Evolutionary conservation across 23 red algal genomes (phyloP).

Genomic region (Cyanidium caldarium): DNA sequence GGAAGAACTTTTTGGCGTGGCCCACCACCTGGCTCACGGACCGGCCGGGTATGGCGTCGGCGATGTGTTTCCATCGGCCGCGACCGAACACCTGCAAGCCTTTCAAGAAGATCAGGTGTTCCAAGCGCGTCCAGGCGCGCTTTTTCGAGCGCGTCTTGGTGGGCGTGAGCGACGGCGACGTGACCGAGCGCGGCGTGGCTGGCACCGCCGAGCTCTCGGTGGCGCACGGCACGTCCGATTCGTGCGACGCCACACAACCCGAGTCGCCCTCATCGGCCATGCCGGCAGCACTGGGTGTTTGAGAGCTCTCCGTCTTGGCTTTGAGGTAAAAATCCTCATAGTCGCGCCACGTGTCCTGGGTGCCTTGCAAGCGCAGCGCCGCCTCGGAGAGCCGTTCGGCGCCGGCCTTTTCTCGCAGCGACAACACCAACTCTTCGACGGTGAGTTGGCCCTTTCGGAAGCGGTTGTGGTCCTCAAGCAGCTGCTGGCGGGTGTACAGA

Average conservation of each 20-base stretch:
- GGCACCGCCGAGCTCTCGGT: not conserved
- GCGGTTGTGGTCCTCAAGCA: not conserved
- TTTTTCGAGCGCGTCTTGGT: conserved; percentile 1
- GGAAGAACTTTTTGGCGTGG: conserved; percentile 17
- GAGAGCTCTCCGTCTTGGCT: not conserved
- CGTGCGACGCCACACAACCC: not conserved
- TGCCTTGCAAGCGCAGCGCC: not conserved
- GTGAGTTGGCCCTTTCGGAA: not conserved
- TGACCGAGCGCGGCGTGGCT: not conserved
- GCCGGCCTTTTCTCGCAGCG: not conserved
- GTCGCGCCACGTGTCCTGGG: not conserved
- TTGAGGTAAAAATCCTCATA: not conserved
- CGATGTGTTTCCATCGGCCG: conserved; percentile 14
- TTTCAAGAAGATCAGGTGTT: conserved; percentile 21
- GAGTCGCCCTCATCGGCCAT: too few species aligned
- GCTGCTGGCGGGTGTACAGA: not conserved
- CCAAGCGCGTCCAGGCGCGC: conserved; percentile 15
- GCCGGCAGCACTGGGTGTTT: too few species aligned
- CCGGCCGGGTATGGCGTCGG: not conserved
- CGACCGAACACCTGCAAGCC: conserved; percentile 10
- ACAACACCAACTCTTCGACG: not conserved
- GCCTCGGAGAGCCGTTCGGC: not conserved
- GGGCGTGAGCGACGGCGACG: not conserved
- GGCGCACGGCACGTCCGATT: not conserved
- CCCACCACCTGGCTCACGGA: conserved; percentile 13